Percentiles rank a stretch among this genome's conserved stretches.
These are phyloP conservation scores for Fusarium solani-melongenae DNA, from an alignment of 2,329 filamentous ascomycete species.

Conservation along the genomic window DNA sequence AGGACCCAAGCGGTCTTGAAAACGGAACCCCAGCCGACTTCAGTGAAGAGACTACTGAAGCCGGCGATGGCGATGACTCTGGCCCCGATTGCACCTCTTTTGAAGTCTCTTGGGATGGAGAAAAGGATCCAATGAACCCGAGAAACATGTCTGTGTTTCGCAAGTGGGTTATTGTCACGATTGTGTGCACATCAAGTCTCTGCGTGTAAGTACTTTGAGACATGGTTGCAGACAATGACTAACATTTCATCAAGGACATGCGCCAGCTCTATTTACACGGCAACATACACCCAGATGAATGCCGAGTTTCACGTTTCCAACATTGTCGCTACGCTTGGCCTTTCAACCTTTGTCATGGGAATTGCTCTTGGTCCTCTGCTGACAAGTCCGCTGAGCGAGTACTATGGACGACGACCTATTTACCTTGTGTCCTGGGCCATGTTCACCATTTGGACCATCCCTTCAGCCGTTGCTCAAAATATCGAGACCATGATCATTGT, in stretches of 20 bases:
- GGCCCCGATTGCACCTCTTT: neutral
- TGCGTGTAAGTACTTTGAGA: constrained; percentile 21
- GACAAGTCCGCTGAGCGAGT: constrained; percentile 71
- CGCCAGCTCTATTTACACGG: constrained; percentile 78
- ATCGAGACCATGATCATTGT: constrained; percentile 79
- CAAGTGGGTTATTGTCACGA: constrained; percentile 31
- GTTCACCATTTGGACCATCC: constrained; percentile 81
- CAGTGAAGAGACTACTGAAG: constrained; percentile 22
- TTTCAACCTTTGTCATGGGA: constrained; percentile 55
- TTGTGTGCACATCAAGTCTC: constrained; percentile 21
- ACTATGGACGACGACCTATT: constrained; percentile 78
- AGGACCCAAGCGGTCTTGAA: neutral
- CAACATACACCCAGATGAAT: constrained; percentile 33
- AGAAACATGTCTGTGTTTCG: constrained; percentile 20
- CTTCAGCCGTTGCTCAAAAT: constrained; percentile 79
- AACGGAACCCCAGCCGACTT: neutral
- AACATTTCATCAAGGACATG: constrained; percentile 67
- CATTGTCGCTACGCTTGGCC: constrained; percentile 16
- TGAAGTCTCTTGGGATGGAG: constrained; percentile 20
- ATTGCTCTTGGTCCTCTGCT: constrained; percentile 67
- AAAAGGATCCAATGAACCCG: constrained; percentile 22
- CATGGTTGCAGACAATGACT: neutral
- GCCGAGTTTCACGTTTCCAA: constrained; percentile 24
- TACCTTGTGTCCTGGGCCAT: constrained; percentile 77
- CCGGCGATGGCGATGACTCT: neutral